A percentile compares a stretch with the other conserved stretches of the same genome.
These are phyloP conservation scores for Trypanosoma melophagium DNA, from an alignment of 208 protist species.

Conservation along the genomic window DNA sequence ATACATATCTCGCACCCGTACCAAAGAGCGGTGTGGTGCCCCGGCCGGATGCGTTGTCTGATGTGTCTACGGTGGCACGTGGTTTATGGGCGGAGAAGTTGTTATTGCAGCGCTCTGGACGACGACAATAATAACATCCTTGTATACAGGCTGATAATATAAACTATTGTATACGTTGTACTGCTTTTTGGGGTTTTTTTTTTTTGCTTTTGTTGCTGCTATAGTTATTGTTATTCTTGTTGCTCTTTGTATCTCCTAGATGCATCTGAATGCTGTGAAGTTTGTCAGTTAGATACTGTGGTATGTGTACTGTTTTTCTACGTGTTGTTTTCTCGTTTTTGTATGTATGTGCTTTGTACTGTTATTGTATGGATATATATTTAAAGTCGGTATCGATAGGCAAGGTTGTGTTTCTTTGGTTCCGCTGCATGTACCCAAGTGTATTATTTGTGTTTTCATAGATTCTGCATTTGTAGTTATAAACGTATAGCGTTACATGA, in stretches of 20 bases:
- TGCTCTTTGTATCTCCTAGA: background rate
- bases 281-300: no score
- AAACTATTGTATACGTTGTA: no score
- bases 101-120: conserved; percentile 32
- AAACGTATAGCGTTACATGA: background rate
- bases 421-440: no score
- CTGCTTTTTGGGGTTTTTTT: no score
- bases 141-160: background rate
- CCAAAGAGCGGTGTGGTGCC: conserved; percentile 5
- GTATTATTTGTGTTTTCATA: background rate
- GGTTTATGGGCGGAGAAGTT: conserved; percentile 69
- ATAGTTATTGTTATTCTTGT: background rate
- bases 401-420: no score
- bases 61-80: conserved; percentile 42
- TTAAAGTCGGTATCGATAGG: no score
- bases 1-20: conserved; percentile 4
- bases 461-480: background rate
- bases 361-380: no score
- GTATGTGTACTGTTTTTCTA: no score
- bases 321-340: no score
- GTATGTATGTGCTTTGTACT: no score
- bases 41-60: conserved; percentile 1
- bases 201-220: background rate
- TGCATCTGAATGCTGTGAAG: no score
- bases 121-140: background rate